These are phyloP conservation scores for Candida incommunis DNA, from an alignment of 805 yeast species.

Conservation along the genomic window DNA sequence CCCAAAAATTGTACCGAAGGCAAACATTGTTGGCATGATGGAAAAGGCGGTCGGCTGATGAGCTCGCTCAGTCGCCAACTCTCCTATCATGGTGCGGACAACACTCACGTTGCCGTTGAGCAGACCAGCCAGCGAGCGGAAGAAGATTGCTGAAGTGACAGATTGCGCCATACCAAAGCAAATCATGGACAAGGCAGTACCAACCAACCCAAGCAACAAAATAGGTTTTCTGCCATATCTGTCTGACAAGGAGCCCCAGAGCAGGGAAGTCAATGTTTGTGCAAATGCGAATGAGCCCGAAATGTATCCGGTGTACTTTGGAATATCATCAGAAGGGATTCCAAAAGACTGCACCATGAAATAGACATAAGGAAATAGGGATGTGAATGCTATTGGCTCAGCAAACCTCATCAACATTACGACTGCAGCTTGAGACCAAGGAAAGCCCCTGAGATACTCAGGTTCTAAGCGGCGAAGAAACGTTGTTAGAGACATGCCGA, in stretches of 20 bases:
- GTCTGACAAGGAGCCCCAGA: constrained; percentile 48
- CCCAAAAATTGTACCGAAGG: constrained; percentile 46
- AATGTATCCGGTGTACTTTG: constrained; percentile 47
- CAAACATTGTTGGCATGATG: constrained; percentile 47
- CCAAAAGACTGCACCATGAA: constrained; percentile 49
- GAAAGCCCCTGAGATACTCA: constrained; percentile 43
- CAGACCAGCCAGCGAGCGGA: constrained; percentile 41
- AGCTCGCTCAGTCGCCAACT: constrained; percentile 37
- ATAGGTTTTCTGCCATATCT: constrained; percentile 42
- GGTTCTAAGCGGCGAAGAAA: background rate
- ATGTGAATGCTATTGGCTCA: constrained; percentile 52
- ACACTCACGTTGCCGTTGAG: constrained; percentile 55
- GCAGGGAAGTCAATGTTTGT: constrained; percentile 42
- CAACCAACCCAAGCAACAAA: constrained; percentile 35
- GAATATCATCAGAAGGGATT: constrained; percentile 35
- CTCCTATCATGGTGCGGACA: constrained; percentile 49
- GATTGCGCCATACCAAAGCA: constrained; percentile 40
- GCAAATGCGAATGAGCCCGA: constrained; percentile 48
- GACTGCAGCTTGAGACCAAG: constrained; percentile 33
- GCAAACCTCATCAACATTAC: constrained; percentile 35
- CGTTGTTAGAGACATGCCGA: too few species aligned
- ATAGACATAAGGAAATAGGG: constrained; percentile 48
- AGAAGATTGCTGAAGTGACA: constrained; percentile 36
- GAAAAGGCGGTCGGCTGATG: constrained; percentile 54
- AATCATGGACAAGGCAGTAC: constrained; percentile 34